Evolutionary conservation across 2,329 filamentous ascomycete genomes (phyloP).

Genomic region (Pleoardoris graminearum): DNA sequence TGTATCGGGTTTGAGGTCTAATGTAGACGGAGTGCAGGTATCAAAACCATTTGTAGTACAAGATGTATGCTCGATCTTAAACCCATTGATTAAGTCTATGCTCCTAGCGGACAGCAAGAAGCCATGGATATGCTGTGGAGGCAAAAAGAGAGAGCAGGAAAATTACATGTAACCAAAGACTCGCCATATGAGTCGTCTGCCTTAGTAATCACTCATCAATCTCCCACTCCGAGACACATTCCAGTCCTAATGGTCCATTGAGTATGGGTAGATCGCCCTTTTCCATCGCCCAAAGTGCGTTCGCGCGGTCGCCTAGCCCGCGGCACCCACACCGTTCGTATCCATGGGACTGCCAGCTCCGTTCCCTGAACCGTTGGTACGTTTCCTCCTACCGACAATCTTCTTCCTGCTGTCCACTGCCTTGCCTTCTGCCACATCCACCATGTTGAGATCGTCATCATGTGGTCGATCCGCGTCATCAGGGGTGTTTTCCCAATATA

Average conservation of each 20-base stretch:
- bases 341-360: conserved; percentile 46
- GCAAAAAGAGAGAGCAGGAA: conserved; percentile 1
- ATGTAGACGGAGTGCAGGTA: too few species aligned
- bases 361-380: conserved; percentile 34
- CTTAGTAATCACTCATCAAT: not conserved
- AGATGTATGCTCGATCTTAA: not conserved
- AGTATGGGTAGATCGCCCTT: not conserved
- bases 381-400: conserved; percentile 40
- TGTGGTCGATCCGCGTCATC: conserved; percentile 41
- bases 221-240: too few species aligned
- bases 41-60: too few species aligned
- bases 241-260: not conserved
- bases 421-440: conserved; percentile 41
- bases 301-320: conserved; percentile 20
- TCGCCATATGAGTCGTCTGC: not conserved
- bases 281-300: not conserved
- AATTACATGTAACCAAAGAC: conserved; percentile 1
- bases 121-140: not conserved
- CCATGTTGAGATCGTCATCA: conserved; percentile 46
- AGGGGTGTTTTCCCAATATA: conserved; percentile 53
- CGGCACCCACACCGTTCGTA: conserved; percentile 43
- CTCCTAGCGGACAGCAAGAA: not conserved
- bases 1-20: too few species aligned
- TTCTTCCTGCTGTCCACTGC: conserved; percentile 43
- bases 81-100: conserved; percentile 6